Base-by-base conservation (phyloP, 176 grass and related monocot species). In the Rhynchospora pubera region DNA sequence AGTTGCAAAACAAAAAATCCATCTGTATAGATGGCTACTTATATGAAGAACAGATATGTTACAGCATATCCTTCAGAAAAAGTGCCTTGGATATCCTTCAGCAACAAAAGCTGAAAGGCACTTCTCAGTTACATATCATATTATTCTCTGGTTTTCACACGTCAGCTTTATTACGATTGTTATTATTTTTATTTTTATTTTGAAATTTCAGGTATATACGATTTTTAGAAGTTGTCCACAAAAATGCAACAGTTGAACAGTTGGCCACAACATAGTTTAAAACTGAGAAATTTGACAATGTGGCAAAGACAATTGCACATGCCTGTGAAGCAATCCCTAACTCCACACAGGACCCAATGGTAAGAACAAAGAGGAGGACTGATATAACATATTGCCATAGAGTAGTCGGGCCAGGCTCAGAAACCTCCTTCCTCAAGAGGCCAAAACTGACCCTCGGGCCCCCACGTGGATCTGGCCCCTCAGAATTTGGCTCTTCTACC, bases 371-470 rank as follows among this genome's bases (percentile, higher is more conserved):
- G 81, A 99, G 92, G 79, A 99, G 81, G 30, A 95, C 70, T 0
- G 96, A 93, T 83, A 99, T 99, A 73, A 99, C 92, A 32, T 99
- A 99, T 91, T 99, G 96, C 96, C 96, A 99, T 11, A 99, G 84
- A 43, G 96, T 95, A 85, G 93, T 99, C 18, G 90, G 92, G 44
- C 91, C 93, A 48, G 96, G 92, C 61, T 99, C 96, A 65, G 96
- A 99, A 84, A 99, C 96, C 79, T 99, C 96, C 84, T 89, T 95
- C 72, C 93, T 84, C 42, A 99, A 88, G 82, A 99, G 89, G 82
- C 91, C 96, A 83, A 99, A 95, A 85, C 96, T 99, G 68, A 93
- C 93, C 67, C 96, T 87, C 0, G 96, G 96, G 44, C 90, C 92
- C 24, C 96, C 96, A 74, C 96, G 92, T 77, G 92, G 96, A 42